These are phyloP conservation scores for Tagetes patula DNA, from an alignment of 129 eudicot genomes.

Conservation along the genomic window DNA sequence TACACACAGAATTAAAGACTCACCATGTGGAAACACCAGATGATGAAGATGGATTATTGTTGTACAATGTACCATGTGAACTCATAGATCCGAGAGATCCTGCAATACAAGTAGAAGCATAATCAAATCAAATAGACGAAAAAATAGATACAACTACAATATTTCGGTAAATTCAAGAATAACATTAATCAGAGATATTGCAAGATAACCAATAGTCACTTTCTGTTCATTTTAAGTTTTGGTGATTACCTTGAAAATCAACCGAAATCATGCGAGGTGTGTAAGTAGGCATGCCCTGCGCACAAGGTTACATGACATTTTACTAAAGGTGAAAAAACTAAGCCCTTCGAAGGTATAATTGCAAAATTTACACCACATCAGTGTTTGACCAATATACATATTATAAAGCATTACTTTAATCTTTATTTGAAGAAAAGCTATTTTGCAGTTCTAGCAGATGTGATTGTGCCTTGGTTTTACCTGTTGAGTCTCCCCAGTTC, in stretches of 20 bases:
- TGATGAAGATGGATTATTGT: slow-evolving; percentile 40
- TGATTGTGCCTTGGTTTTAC: slow-evolving; percentile 30
- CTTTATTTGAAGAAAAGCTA: slow-evolving; percentile 7
- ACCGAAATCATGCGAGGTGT: slow-evolving; percentile 89
- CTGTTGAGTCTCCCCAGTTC: slow-evolving; percentile 84
- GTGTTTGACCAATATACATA: background rate
- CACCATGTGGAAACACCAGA: slow-evolving; percentile 69
- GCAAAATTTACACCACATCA: background rate
- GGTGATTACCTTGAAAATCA: slow-evolving; percentile 68
- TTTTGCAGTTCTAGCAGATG: background rate
- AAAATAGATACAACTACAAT: background rate
- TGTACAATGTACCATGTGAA: slow-evolving; percentile 79
- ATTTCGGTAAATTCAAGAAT: slow-evolving; percentile 4
- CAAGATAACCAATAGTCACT: slow-evolving; percentile 1
- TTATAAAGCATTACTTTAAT: slow-evolving; percentile 7
- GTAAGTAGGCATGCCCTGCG: slow-evolving; percentile 77
- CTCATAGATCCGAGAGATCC: slow-evolving; percentile 94
- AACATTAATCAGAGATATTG: background rate
- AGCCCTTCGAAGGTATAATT: background rate
- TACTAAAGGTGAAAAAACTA: slow-evolving; percentile 1
- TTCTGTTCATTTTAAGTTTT: background rate
- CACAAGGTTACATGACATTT: background rate
- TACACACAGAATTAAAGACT: slow-evolving; percentile 28
- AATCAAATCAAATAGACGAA: background rate
- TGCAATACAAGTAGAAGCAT: slow-evolving; percentile 19